A percentile compares a stretch with the other conserved stretches of the same genome.
phyloP scores from a whole-genome alignment of 139 green algal species.

The Asterochloris erici region DNA sequence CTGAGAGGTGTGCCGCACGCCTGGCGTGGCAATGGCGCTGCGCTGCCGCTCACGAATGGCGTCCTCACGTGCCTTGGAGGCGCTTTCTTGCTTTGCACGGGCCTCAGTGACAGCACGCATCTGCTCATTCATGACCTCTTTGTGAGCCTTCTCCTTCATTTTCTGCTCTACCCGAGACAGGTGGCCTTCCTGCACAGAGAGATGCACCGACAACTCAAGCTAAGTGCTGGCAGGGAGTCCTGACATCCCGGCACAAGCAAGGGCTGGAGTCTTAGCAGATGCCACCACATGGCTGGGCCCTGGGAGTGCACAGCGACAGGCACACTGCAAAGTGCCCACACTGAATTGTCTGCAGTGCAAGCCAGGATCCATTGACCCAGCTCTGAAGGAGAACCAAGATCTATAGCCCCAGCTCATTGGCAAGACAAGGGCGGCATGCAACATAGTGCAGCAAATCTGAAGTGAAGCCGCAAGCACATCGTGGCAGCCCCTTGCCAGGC shows the following conservation, averaged over 20 bases:
- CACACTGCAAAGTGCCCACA: not conserved
- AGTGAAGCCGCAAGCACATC: not conserved
- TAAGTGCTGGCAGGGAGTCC: not conserved
- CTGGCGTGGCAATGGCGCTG: constrained; percentile 70
- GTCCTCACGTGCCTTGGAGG: constrained; percentile 17
- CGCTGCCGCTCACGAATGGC: constrained; percentile 42
- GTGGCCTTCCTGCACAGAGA: constrained; percentile 46
- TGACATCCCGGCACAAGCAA: not conserved
- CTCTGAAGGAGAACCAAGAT: not conserved
- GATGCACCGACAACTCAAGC: not conserved
- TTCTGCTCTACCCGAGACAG: constrained; percentile 72
- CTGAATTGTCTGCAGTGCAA: not conserved
- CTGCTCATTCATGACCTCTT: constrained; percentile 78
- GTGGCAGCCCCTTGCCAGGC: not conserved
- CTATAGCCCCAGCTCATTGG: too few species aligned
- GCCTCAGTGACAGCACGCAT: constrained; percentile 48
- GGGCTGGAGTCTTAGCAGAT: not conserved
- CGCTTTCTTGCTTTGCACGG: constrained; percentile 27
- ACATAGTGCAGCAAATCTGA: not conserved
- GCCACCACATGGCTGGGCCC: too few species aligned
- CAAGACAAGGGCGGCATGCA: too few species aligned
- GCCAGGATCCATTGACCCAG: not conserved
- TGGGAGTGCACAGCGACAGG: not conserved
- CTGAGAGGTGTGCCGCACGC: constrained; percentile 22
- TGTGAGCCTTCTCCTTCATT: constrained; percentile 68